Evolutionary conservation across 768 basidiomycete genomes (phyloP), one percentile per base, ranked within the genome.

Genomic region (Collybia sp.): DNA sequence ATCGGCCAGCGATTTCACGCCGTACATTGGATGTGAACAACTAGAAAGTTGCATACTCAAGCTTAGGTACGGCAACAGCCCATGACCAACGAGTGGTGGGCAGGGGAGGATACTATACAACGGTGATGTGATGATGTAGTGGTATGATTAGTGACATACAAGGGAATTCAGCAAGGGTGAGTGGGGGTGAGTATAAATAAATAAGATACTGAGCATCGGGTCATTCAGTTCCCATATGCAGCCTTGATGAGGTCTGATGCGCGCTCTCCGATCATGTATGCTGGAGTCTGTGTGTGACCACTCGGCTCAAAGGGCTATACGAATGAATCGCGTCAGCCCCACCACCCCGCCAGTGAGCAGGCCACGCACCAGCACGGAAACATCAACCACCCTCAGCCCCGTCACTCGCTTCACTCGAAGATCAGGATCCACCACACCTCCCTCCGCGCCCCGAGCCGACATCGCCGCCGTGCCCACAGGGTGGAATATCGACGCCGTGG

Each of bases 241-340:
- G 41, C 42, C 32, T 48, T 48, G 46, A 48, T 48, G 19, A 48
- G 33, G 17, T 43, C 46, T 9, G 42, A 17, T 30, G 42, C 42
- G 12, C 42, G 42, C 35, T 48, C 46, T 15, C 31, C 46, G 11
- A 43, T n/a, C 12, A 43, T 16, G 13, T 48, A 48, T 10, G 34
- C 46, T 12, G 34, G 12, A 15, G 42, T 37, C 30, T 48, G 46
- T 8, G 46, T 30, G 25, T 48, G 46, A 12, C 17, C 42, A 35
- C 32, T 42, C 15, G 42, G 46, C 9, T 42, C 31, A 30, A 19
- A 48, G 16, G 46, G 46, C 46, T 48, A n/a, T 11, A n/a, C n/a
- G n/a, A n/a, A 2, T 15, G 4, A 37, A 18, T n/a, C 13, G 17
- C 3, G 17, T 37, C 10, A 37, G 35, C 10, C 13, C 6, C 6